Base-by-base conservation (phyloP, 176 grass and related monocot species). In the Dactylis glomerata region DNA sequence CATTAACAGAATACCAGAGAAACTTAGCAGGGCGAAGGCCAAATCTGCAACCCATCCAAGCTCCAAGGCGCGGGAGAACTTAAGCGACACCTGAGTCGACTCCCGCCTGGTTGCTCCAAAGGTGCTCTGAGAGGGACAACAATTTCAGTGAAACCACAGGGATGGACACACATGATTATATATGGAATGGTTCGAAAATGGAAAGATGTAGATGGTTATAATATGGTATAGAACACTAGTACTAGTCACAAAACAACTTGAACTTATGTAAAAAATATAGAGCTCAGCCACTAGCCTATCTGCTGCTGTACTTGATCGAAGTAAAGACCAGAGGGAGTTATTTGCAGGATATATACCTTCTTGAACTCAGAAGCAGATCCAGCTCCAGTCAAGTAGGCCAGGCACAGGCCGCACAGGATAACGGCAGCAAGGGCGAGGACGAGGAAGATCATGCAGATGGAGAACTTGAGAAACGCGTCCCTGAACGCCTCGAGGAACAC, bases 11-110 rank as follows among this genome's bases (percentile, higher is more conserved):
- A 0, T 11, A n/a, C 73, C 83, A 8, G 51, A 33, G 12, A 8
- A 0, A 36, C 31, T 1, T 37, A 77, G 59, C 61, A 77, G 8
- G 33, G 14, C 7, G 45, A 77, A 77, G 4, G 33, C 0, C 2
- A 15, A 1, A 2, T 6, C 5, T 0, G 10, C 10, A 3, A 67
- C 4, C 0, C 6, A 0, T 0, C 22, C 58, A 28, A 54, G 3
- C 22, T 13, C 7, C 20, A 0, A 3, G 3, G 42, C 1, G 1
- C 24, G 40, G 1, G 40, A n/a, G 4, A 15, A 3, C n/a, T 22
- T 36, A 5, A 13, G 6, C n/a, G 1, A 4, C 0, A 8, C 14
- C 42, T 1, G 6, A 45, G 16, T 10, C 24, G 26, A 73, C 42
- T 5, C 24, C 41, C 0, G 3, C 7, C 0, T 73, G 41, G 28